phyloP scores from a whole-genome alignment of 108 stramenopile genomes.

The Pseudonitzschia pungens region DNA sequence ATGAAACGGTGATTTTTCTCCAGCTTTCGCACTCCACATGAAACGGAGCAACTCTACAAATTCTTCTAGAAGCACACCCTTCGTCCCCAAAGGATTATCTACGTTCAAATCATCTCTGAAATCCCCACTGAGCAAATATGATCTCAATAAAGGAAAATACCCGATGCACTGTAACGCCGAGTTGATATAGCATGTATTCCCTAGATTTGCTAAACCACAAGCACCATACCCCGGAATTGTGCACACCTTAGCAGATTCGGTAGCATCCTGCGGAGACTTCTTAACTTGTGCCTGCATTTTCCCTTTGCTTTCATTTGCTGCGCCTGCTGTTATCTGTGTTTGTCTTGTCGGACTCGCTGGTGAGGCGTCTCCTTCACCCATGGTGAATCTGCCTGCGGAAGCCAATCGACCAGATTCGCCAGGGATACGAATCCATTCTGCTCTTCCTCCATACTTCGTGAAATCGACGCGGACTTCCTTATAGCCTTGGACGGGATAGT shows the following conservation, averaged over 20 bases:
- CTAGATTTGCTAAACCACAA: constrained; percentile 81
- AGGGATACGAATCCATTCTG: constrained; percentile 79
- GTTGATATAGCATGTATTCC: constrained; percentile 97
- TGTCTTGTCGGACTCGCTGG: constrained; percentile 12
- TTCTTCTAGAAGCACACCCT: constrained; percentile 90
- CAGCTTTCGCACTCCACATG: constrained; percentile 84
- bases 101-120: constrained; percentile 89
- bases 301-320: constrained; percentile 34
- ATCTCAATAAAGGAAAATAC: constrained; percentile 83
- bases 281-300: constrained; percentile 49
- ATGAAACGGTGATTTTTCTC: constrained; percentile 70
- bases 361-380: constrained; percentile 35
- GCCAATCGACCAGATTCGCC: constrained; percentile 75
- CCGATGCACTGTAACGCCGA: constrained; percentile 93
- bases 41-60: constrained; percentile 79
- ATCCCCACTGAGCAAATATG: constrained; percentile 83
- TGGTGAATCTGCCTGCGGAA: constrained; percentile 74
- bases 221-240: constrained; percentile 83
- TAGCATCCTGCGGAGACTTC: constrained; percentile 42
- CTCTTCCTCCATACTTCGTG: constrained; percentile 62
- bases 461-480: constrained; percentile 77
- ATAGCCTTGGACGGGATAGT: constrained; percentile 27
- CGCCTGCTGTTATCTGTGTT: constrained; percentile 23
- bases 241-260: constrained; percentile 50
- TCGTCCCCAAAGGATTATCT: constrained; percentile 94